Conservation (phyloP, 83 land plant genomes). For the Picea abies region DNA sequence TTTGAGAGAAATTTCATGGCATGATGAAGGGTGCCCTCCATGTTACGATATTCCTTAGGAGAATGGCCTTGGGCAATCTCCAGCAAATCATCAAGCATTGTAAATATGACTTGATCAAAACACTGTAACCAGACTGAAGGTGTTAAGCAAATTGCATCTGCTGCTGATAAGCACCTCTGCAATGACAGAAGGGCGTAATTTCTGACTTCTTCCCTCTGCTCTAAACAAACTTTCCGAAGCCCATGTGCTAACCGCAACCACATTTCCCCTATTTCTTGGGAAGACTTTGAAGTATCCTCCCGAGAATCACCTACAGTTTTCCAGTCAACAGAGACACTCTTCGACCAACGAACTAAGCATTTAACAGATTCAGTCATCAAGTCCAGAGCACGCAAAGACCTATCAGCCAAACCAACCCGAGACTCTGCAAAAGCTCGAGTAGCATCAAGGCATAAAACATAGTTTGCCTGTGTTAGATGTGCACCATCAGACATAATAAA, state of each 20-base stretch:
- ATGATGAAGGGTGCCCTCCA: constrained; percentile 77
- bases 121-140: constrained; percentile 77
- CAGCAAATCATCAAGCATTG: constrained; percentile 89
- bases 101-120: constrained; percentile 86
- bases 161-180: constrained; percentile 74
- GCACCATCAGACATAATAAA: constrained; percentile 96
- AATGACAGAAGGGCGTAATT: constrained; percentile 84
- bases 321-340: constrained; percentile 33
- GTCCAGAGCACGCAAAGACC: constrained; percentile 87
- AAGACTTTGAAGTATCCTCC: constrained; percentile 40
- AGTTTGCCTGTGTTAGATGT: constrained; percentile 85
- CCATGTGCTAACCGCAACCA: constrained; percentile 92
- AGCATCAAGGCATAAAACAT: constrained; percentile 82
- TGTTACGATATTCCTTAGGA: constrained; percentile 89
- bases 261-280: constrained; percentile 90
- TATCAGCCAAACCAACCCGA: constrained; percentile 89
- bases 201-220: constrained; percentile 96
- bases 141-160: constrained; percentile 63
- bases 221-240: constrained; percentile 79
- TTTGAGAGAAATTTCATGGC: constrained; percentile 86
- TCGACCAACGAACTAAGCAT: constrained; percentile 71
- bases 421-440: constrained; percentile 95
- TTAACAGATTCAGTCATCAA: constrained; percentile 81
- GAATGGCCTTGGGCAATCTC: constrained; percentile 88
- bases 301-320: constrained; percentile 8